Evolutionary conservation across 768 basidiomycete species (phyloP).

Genomic region (Tricholoma bakamatsutake): DNA sequence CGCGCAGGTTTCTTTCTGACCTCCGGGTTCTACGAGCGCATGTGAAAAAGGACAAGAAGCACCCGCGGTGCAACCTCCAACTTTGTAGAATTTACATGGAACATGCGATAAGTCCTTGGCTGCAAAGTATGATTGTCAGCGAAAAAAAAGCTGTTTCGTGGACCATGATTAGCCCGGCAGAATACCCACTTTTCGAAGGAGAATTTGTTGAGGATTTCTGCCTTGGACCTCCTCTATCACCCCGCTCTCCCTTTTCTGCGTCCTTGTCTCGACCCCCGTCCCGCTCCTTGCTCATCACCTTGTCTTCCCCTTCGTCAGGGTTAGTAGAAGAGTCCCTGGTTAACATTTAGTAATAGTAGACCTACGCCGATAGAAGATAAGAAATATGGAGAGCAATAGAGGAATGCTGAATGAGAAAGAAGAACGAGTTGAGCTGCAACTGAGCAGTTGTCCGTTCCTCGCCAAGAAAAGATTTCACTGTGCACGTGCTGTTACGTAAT

Average conservation of each 20-base stretch:
- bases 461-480: constrained; percentile 30
- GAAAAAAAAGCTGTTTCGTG: not conserved
- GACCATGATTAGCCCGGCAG: too few relatives aligned
- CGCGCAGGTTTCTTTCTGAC: constrained; percentile 74
- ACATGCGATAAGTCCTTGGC: constrained; percentile 93
- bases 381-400: not conserved
- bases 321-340: constrained; percentile 14
- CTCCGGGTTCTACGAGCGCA: constrained; percentile 60
- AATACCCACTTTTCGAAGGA: constrained; percentile 17
- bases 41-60: constrained; percentile 97
- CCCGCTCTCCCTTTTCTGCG: constrained; percentile 14
- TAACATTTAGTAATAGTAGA: constrained; percentile 10
- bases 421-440: constrained; percentile 8
- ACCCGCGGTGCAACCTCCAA: constrained; percentile 91
- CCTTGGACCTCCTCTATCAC: constrained; percentile 14
- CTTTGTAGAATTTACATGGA: constrained; percentile 96
- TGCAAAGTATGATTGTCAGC: constrained; percentile 2
- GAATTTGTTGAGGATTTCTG: constrained; percentile 15
- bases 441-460: not conserved
- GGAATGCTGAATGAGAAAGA: not conserved
- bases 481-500: constrained; percentile 34
- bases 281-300: constrained; percentile 7
- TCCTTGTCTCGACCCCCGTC: constrained; percentile 13
- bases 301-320: constrained; percentile 16
- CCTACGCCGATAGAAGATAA: not conserved